These are phyloP conservation scores for Chloranthus sessilifolius DNA, from an alignment of 164 flowering plant genomes.

Conservation along the genomic window DNA sequence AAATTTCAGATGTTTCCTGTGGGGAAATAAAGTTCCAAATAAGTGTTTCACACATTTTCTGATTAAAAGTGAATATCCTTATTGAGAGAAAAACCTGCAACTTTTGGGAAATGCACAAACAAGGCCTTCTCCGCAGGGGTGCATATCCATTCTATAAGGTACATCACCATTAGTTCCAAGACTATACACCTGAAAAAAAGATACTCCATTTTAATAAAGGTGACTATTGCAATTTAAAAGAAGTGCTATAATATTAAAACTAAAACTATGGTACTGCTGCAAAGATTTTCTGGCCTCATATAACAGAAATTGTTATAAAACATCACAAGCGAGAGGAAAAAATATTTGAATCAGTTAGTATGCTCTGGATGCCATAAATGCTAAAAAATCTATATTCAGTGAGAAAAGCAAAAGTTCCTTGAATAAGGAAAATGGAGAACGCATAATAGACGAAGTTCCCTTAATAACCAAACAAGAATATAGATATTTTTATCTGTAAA, in stretches of 20 bases:
- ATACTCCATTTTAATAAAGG: not conserved
- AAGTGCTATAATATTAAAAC: not conserved
- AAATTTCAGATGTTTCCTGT: too few species aligned
- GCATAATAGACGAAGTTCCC: too few species aligned
- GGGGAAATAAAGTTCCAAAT: too few species aligned
- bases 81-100: conserved; percentile 49
- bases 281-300: not conserved
- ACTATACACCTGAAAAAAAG: conserved; percentile 44
- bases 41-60: too few species aligned
- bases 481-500: too few species aligned
- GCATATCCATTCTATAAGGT: conserved; percentile 91
- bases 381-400: too few species aligned
- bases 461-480: too few species aligned
- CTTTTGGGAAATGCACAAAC: conserved; percentile 65
- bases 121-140: conserved; percentile 80
- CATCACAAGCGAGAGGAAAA: not conserved
- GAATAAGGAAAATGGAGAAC: too few species aligned
- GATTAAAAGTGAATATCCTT: not conserved
- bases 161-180: conserved; percentile 51
- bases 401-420: too few species aligned
- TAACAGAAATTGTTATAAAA: too few species aligned
- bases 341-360: too few species aligned
- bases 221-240: not conserved
- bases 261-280: not conserved
- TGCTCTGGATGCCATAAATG: too few species aligned